Base-by-base conservation (phyloP, 495 filamentous ascomycete genomes). In the Echria macrotheca region DNA sequence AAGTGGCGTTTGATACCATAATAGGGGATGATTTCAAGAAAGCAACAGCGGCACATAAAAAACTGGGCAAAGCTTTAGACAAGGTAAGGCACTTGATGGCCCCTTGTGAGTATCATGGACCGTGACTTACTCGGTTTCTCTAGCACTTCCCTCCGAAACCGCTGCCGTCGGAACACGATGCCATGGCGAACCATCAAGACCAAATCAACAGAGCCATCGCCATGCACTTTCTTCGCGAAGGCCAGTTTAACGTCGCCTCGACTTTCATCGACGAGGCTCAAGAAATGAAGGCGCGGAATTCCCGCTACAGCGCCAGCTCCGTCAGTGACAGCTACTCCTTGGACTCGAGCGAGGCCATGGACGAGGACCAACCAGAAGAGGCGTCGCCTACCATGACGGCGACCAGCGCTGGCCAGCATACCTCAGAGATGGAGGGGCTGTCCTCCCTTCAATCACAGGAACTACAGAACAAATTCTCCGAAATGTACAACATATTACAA, bases 211-310 rank as follows among this genome's bases (percentile, higher is more conserved):
- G 90, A 18, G 93, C 93, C 17, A 93, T 97, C 47, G 87, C 86
- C 2, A 96, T 98, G 90, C 93, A 98, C 64, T 74, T 98, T 11
- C 78, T 97, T 14, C 83, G 93, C 18, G 94, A 97, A 71, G 93
- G 93, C 28, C 86, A 95, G 61, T 97, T 98, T 64, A 72, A 67
- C 12, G 91, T 96, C 1, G 91, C 91, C 2, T 75, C 81, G 4
- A 88, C 84, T 3, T 96, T 96, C 50, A 76, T 91, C 15, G 67
- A 69, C 9, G 91, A 96, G 57, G 68, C 71, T 2, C 65, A 71
- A 36, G 53, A 62, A 40, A 7, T 52, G 45, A 46, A 58, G 44
- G 5, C 33, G 36, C 18, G 40, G 38, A n/a, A 50, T 9, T 21
- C 46, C 17, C 7, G 39, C 36, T 41, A 47, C 38, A 14, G 50